These are phyloP conservation scores for Athelia sp. DNA, from an alignment of 1,284 basidiomycete species.

Conservation along the genomic window DNA sequence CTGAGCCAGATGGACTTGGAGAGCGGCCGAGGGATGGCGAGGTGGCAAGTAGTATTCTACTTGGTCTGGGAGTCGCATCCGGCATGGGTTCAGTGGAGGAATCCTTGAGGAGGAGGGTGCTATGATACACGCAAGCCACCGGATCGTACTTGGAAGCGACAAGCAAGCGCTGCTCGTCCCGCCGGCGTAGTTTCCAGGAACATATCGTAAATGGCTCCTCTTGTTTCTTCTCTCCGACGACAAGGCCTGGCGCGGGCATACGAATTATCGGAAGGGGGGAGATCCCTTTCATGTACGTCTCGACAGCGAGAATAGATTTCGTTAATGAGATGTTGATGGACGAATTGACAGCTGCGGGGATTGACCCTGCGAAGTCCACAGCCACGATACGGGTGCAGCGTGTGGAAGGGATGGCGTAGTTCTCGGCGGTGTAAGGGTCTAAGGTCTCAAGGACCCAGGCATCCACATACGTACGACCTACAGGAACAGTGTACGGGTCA, in stretches of 20 bases:
- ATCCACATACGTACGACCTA: constrained; percentile 84
- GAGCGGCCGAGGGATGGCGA: background rate
- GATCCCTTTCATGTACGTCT: constrained; percentile 61
- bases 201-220: constrained; percentile 30
- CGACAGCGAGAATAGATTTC: constrained; percentile 65
- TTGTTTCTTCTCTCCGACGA: constrained; percentile 46
- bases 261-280: constrained; percentile 62
- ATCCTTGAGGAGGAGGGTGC: constrained; percentile 36
- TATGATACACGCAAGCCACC: constrained; percentile 43
- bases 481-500: constrained; percentile 72
- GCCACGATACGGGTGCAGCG: constrained; percentile 85
- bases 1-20: background rate
- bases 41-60: constrained; percentile 3
- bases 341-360: constrained; percentile 85
- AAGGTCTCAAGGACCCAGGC: constrained; percentile 97
- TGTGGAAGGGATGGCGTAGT: constrained; percentile 93
- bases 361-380: constrained; percentile 84
- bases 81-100: constrained; percentile 13
- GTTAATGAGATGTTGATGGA: constrained; percentile 80
- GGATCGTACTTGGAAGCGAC: constrained; percentile 46
- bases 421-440: constrained; percentile 94
- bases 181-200: constrained; percentile 54
- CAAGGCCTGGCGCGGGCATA: constrained; percentile 56
- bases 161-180: constrained; percentile 52
- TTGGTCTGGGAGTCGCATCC: constrained; percentile 14